A percentile compares a stretch with the other conserved stretches of the same genome.
Conservation (phyloP, 192 early-diverging fungal genomes). For the Jimgerdemannia lactiflua region DNA sequence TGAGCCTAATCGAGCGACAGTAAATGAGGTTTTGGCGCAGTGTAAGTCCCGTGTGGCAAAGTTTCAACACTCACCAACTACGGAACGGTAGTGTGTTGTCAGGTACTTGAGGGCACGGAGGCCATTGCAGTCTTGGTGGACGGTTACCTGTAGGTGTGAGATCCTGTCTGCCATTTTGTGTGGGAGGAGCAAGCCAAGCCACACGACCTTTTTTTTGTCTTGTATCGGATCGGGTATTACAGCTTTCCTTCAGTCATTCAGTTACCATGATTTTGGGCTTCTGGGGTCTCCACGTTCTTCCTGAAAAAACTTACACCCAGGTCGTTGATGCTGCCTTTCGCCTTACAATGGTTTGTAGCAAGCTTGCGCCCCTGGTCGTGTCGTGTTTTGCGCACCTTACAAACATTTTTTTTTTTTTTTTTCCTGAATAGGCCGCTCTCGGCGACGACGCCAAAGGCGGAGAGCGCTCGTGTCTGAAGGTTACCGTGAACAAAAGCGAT, state of each 20-base stretch:
- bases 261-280: slow-evolving; percentile 62
- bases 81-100: too few relatives aligned
- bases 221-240: too few relatives aligned
- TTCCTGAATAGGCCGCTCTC: slow-evolving; percentile 58
- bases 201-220: too few relatives aligned
- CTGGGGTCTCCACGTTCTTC: slow-evolving; percentile 67
- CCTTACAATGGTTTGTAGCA: slow-evolving; percentile 64
- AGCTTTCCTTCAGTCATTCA: background rate
- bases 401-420: too few relatives aligned
- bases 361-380: background rate
- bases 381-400: slow-evolving; percentile 19
- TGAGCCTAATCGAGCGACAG: slow-evolving; percentile 10
- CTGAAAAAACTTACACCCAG: slow-evolving; percentile 76
- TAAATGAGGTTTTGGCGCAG: background rate
- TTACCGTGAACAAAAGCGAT: slow-evolving; percentile 72
- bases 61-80: too few relatives aligned
- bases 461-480: slow-evolving; percentile 61
- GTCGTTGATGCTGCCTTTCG: slow-evolving; percentile 77
- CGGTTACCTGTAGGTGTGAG: too few relatives aligned
- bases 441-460: slow-evolving; percentile 40
- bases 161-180: too few relatives aligned
- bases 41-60: too few relatives aligned
- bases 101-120: too few relatives aligned
- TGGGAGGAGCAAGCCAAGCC: too few relatives aligned
- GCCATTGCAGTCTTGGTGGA: too few relatives aligned